A percentile compares a stretch with the other conserved stretches of the same genome.
Conservation (phyloP, 2,329 filamentous ascomycete genomes). For the Calycina herbarum region DNA sequence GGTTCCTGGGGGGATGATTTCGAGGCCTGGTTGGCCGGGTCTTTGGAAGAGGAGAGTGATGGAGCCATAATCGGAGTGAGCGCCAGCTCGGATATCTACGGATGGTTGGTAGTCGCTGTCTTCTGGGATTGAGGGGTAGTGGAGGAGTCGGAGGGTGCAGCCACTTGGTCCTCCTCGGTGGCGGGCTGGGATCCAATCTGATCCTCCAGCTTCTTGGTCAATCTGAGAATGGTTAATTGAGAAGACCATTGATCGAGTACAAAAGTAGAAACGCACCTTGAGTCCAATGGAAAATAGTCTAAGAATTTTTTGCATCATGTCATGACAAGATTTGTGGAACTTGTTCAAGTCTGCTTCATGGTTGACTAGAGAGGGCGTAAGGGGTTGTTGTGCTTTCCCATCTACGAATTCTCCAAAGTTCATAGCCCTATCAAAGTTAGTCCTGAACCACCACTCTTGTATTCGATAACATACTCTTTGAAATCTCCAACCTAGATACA, state of each 20-base stretch:
- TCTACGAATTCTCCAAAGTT: slow-evolving; percentile 79
- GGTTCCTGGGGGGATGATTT: slow-evolving; percentile 64
- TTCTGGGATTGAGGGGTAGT: slow-evolving; percentile 60
- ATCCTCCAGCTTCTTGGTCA: slow-evolving; percentile 27
- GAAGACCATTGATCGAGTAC: not conserved
- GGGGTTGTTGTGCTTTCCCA: slow-evolving; percentile 71
- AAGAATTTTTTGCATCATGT: slow-evolving; percentile 71
- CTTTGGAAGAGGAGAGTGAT: slow-evolving; percentile 81
- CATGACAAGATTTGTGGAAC: slow-evolving; percentile 72
- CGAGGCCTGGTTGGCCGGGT: slow-evolving; percentile 79
- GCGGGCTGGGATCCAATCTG: slow-evolving; percentile 53
- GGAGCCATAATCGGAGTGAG: slow-evolving; percentile 80
- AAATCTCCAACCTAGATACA: slow-evolving; percentile 69
- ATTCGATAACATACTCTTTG: slow-evolving; percentile 66
- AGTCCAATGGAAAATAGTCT: slow-evolving; percentile 78
- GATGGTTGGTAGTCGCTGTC: slow-evolving; percentile 46
- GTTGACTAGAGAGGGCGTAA: slow-evolving; percentile 63
- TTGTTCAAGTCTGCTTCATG: slow-evolving; percentile 61
- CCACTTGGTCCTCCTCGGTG: slow-evolving; percentile 58
- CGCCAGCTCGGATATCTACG: slow-evolving; percentile 78
- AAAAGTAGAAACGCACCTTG: slow-evolving; percentile 44
- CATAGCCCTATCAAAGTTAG: slow-evolving; percentile 64
- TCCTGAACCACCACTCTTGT: not conserved
- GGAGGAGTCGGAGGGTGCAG: slow-evolving; percentile 60
- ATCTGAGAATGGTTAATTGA: slow-evolving; percentile 29